Base-by-base conservation (phyloP, 768 basidiomycete genomes). In the Serendipita sp. region DNA sequence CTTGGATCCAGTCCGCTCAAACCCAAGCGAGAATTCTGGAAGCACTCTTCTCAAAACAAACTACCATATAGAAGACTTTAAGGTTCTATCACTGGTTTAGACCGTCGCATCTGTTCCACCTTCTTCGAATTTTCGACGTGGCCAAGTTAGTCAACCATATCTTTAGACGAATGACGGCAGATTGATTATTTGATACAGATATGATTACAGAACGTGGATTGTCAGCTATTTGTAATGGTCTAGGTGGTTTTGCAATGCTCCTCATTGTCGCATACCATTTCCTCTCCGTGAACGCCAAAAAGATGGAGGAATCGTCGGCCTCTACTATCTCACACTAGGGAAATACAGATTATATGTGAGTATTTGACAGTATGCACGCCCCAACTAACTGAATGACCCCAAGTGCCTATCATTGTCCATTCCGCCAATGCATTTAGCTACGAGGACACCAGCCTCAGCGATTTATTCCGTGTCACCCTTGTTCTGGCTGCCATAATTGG, bases 181-280 rank as follows among this genome's bases (percentile, higher is more conserved):
- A 60, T 34, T 60, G 18, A 23, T 32, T 10, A 60, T 18, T 10
- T n/a, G 10, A 34, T 30, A 28, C 56, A 36, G 34, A 60, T n/a
- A 60, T 60, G 56, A 60, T 60, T 32, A 23, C 56, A n/a, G 56
- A 60, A 60, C 56, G 56, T 36, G 56, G 56, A 11, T 35, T 60
- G 10, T 30, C 56, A 28, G 36, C 56, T 11, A 60, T 60, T 36
- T 60, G 56, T 36, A 60, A 60, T 18, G 56, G 56, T 60, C 68
- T 74, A 48, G 76, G 76, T 18, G 72, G 73, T 58, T 68, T 72
- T 52, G 75, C 76, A 0, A 75, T 77, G 71, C 69, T 72, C 35
- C 69, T 73, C 45, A 75, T 77, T 67, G 73, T 77, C 45, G 65
- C 70, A 16, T 76, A 75, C 67, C 76, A 77, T 66, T 76, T 76